A percentile compares a stretch with the other conserved stretches of the same genome.
Conservation (phyloP, 352 stramenopile genomes). For the Aphanomyces invadans region DNA sequence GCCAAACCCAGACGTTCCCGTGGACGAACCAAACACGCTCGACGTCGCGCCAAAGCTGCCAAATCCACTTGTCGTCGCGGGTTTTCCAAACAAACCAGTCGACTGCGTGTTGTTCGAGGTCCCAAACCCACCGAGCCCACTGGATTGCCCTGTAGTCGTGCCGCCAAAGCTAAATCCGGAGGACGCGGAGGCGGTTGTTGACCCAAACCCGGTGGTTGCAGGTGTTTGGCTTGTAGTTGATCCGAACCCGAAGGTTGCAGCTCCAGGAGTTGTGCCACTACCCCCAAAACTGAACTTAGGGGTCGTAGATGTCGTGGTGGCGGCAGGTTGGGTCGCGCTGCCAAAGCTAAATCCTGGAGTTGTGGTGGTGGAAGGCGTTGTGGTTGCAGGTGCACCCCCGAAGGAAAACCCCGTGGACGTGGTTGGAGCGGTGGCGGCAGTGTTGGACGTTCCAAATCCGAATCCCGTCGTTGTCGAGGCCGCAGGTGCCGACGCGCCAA, state of each 20-base stretch:
- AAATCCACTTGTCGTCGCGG: background rate
- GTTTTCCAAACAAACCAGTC: slow-evolving; percentile 9
- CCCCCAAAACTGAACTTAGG: background rate
- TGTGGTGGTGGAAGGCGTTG: slow-evolving; percentile 4
- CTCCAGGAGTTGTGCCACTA: background rate
- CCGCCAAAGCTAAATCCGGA: slow-evolving; percentile 2
- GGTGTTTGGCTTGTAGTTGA: too few species aligned
- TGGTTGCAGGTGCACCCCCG: slow-evolving; percentile 24
- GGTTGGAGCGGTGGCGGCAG: slow-evolving; percentile 11
- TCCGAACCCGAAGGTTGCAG: background rate
- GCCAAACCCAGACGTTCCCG: slow-evolving; percentile 1
- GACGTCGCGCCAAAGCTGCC: background rate
- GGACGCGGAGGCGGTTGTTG: background rate
- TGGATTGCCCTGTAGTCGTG: background rate
- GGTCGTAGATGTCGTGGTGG: slow-evolving; percentile 10
- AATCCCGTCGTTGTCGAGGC: slow-evolving; percentile 23
- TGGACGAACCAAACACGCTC: background rate
- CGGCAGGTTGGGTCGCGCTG: background rate
- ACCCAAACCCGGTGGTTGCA: background rate
- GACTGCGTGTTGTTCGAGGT: background rate
- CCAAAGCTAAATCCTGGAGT: slow-evolving; percentile 19
- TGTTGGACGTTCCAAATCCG: slow-evolving; percentile 25
- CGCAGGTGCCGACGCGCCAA: slow-evolving; percentile 13
- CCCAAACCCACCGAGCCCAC: slow-evolving; percentile 9
- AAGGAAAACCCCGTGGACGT: slow-evolving; percentile 27